phyloP scores from a whole-genome alignment of 495 filamentous ascomycete genomes.

The Letharia columbiana region DNA sequence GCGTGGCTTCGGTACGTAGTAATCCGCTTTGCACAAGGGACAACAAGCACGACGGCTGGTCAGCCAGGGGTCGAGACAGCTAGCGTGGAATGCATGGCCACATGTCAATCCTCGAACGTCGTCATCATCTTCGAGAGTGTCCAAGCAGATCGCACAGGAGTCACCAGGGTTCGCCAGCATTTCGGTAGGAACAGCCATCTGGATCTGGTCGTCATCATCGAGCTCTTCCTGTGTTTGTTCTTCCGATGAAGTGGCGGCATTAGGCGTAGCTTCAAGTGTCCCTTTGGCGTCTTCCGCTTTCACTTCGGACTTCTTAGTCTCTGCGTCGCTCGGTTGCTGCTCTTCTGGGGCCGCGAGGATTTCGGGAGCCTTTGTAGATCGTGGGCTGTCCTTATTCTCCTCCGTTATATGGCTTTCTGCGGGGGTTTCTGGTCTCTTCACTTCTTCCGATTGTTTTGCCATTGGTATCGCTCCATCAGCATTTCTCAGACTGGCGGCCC shows the following conservation, averaged over 20 bases:
- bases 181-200: constrained; percentile 71
- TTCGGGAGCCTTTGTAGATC: constrained; percentile 1
- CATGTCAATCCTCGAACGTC: constrained; percentile 90
- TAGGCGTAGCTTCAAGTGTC: constrained; percentile 15
- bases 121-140: constrained; percentile 87
- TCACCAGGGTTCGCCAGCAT: constrained; percentile 82
- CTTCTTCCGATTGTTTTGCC: constrained; percentile 27
- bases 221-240: constrained; percentile 54
- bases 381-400: constrained; percentile 7
- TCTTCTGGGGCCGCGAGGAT: constrained; percentile 17
- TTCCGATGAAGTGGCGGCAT: constrained; percentile 24
- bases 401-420: constrained; percentile 12
- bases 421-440: constrained; percentile 18
- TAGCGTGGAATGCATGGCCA: constrained; percentile 91
- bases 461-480: constrained; percentile 46
- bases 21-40: constrained; percentile 94
- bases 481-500: constrained; percentile 57
- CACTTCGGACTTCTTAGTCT: background rate
- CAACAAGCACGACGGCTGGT: constrained; percentile 90
- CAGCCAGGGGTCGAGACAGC: constrained; percentile 92
- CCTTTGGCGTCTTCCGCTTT: constrained; percentile 2
- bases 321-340: constrained; percentile 4
- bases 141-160: constrained; percentile 93
- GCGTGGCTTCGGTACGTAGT: constrained; percentile 83
- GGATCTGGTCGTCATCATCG: constrained; percentile 80